Percentiles rank a stretch among this genome's conserved stretches.
Evolutionary conservation across 805 yeast genomes (phyloP).

Genomic region (Hanseniaspora guilliermondii): DNA sequence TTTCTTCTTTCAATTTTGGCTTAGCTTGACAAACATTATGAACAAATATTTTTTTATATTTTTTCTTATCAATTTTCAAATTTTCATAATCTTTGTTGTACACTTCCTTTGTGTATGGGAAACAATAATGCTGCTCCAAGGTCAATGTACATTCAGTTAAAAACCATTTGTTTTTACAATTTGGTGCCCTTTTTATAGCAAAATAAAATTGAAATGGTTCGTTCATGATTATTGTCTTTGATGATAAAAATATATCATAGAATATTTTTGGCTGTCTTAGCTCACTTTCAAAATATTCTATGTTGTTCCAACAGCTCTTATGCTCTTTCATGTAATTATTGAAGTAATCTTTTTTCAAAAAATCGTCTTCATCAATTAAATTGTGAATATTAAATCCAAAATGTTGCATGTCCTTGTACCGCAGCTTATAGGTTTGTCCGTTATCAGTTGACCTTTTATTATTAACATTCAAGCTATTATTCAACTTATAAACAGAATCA

Average conservation of each 20-base stretch:
- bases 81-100: not conserved
- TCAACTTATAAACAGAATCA: slow-evolving; percentile 3
- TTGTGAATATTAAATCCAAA: slow-evolving; percentile 29
- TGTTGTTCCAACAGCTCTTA: not conserved
- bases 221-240: slow-evolving; percentile 9
- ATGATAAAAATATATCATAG: slow-evolving; percentile 7
- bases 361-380: slow-evolving; percentile 59
- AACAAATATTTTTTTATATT: slow-evolving; percentile 7
- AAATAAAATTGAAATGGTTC: slow-evolving; percentile 12
- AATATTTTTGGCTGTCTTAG: not conserved
- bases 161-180: slow-evolving; percentile 8
- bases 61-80: not conserved
- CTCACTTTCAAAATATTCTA: not conserved
- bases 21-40: not conserved
- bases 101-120: not conserved
- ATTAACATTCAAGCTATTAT: not conserved
- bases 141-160: not conserved
- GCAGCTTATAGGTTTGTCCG: not conserved
- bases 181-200: not conserved
- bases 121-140: slow-evolving; percentile 9
- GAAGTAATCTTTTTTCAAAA: slow-evolving; percentile 72
- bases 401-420: not conserved
- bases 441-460: not conserved
- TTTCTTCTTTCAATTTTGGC: not conserved
- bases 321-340: slow-evolving; percentile 19